phyloP scores from a whole-genome alignment of 805 yeast genomes.

The Yarrowia sp. region DNA sequence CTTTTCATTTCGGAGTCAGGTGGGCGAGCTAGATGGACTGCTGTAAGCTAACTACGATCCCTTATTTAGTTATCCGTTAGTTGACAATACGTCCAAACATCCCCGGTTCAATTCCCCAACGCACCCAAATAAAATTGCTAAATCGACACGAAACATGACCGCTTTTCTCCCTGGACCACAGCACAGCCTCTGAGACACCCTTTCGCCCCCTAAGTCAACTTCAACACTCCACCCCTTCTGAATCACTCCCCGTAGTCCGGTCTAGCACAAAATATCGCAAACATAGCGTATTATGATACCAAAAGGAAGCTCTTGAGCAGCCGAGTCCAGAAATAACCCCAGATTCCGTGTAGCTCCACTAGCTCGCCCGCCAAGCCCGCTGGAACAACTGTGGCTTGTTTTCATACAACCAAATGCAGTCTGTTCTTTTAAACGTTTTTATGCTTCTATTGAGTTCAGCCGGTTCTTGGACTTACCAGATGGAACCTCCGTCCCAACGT shows the following conservation, averaged over 20 bases:
- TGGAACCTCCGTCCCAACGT: no score
- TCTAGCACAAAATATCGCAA: no score
- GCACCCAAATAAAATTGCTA: no score
- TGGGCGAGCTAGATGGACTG: not conserved
- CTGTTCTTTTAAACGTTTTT: not conserved
- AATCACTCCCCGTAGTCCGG: no score
- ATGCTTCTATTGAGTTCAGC: slow-evolving; percentile 4
- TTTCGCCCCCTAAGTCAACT: no score
- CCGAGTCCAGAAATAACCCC: not conserved
- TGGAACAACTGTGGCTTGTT: not conserved
- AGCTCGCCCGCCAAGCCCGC: not conserved
- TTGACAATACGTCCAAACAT: no score
- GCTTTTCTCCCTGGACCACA: no score
- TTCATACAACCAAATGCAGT: not conserved
- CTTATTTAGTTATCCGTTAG: no score
- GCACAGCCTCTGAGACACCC: no score
- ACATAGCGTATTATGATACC: not conserved
- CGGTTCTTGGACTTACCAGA: not conserved
- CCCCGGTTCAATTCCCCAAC: not conserved
- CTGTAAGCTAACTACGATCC: no score
- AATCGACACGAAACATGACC: no score
- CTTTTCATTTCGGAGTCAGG: not conserved
- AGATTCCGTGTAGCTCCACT: not conserved
- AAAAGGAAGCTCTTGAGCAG: not conserved
- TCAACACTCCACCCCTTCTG: no score